phyloP scores from a whole-genome alignment of 306 rosid species.

The Casuarina equisetifolia region DNA sequence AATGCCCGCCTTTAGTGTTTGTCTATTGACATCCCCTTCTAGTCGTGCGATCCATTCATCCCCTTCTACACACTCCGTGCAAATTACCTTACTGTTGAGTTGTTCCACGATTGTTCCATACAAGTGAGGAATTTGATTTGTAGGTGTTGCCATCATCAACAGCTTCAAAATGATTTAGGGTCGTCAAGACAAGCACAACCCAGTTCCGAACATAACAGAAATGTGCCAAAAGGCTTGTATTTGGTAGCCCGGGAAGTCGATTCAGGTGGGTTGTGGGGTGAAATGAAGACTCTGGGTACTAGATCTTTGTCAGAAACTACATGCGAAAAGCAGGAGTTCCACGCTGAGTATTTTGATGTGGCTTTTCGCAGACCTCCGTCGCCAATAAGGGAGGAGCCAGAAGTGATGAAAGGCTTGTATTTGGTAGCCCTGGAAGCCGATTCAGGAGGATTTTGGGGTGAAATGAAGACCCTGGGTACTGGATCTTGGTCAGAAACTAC shows the following conservation, averaged over 20 bases:
- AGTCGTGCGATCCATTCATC: not conserved
- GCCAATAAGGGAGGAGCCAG: no score
- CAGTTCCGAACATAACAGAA: constrained; percentile 43
- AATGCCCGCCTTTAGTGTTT: constrained; percentile 34
- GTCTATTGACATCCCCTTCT: no score
- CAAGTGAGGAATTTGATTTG: not conserved
- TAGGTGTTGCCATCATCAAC: constrained; percentile 23
- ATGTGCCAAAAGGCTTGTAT: constrained; percentile 65
- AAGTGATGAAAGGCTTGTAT: constrained; percentile 63
- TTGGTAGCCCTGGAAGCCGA: not conserved
- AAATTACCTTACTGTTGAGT: constrained; percentile 30
- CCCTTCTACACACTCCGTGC: constrained; percentile 1
- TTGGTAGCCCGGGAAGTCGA: no score
- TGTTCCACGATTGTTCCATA: constrained; percentile 38
- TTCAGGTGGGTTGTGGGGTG: no score
- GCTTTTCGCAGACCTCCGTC: no score
- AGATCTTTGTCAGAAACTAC: no score
- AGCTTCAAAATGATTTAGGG: constrained; percentile 33
- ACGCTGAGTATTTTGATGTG: no score
- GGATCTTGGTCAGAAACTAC: constrained; percentile 51
- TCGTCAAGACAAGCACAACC: constrained; percentile 53
- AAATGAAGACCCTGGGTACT: constrained; percentile 28
- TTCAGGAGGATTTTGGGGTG: not conserved
- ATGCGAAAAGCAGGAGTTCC: no score
- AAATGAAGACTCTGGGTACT: no score